Base-by-base conservation (phyloP, 2,329 filamentous ascomycete species). In the Phaeosphaeriaceae sp. region DNA sequence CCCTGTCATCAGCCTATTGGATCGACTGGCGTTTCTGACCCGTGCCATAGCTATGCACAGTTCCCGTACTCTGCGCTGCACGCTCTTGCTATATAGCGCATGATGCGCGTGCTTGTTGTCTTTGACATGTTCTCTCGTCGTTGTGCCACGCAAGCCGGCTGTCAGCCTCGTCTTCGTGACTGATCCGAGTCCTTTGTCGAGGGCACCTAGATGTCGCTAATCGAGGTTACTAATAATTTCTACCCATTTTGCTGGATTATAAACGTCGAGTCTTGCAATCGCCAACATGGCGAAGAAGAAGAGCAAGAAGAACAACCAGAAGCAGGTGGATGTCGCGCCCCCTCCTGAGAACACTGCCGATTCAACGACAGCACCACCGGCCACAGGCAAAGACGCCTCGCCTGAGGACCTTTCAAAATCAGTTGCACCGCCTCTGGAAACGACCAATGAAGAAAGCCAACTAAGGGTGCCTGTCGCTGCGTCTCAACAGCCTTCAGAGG, bases 111-210 rank as follows among this genome's bases (percentile, higher is more conserved):
- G 69, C 68, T 64, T 64, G 63, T 64, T 65, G 60, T 64, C 51
- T 58, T 60, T 69, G 56, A 66, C 64, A 69, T 67, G 66, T 68
- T 75, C 67, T 60, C 66, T 61, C 61, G 62, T 69, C 66, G 60
- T 63, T 67, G 72, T 76, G 74, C 76, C 72, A 76, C 75, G 74
- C 73, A 73, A 74, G 70, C 74, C 74, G 59, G 67, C 65, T 54
- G 56, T 54, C 65, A 68, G 68, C 71, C 63, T 66, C 60, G 67
- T 64, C 57, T 64, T 65, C 57, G 63, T 65, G 49, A 60, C 51
- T 59, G 44, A 56, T 52, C 56, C 55, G 56, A 63, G 50, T 57
- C 49, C 50, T 50, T 62, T 58, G 63, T 71, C 66, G 63, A 60
- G 66, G 57, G 66, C 66, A 74, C 63, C 67, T 67, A 50, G 47